Evolutionary conservation across 2,329 filamentous ascomycete species (phyloP).

Genomic region (Penicillium frequentans): DNA sequence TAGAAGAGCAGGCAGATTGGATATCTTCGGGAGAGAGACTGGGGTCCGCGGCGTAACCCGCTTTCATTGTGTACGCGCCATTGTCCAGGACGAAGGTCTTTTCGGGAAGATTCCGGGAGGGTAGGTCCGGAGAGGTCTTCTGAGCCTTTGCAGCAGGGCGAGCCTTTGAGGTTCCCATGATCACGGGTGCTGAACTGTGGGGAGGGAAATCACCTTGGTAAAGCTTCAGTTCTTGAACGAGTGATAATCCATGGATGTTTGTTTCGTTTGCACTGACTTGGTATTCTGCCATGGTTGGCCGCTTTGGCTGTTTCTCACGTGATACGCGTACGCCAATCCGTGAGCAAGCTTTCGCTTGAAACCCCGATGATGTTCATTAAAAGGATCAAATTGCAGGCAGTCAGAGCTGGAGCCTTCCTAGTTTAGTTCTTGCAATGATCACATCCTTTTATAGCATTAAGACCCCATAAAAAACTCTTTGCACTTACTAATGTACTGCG

Average conservation of each 20-base stretch:
- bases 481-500: too few relatives aligned
- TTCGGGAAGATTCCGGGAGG: constrained; percentile 51
- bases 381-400: too few relatives aligned
- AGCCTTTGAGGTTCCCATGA: constrained; percentile 36
- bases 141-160: constrained; percentile 53
- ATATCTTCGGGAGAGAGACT: constrained; percentile 34
- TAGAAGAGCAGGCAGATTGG: constrained; percentile 58
- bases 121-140: constrained; percentile 39
- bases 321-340: neutral
- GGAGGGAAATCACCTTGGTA: neutral
- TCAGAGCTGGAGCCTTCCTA: too few relatives aligned
- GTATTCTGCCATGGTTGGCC: neutral
- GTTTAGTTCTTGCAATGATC: too few relatives aligned
- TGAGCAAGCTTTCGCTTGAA: too few relatives aligned
- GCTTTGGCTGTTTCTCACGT: neutral
- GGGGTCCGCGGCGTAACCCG: constrained; percentile 65
- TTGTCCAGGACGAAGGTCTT: constrained; percentile 89
- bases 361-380: too few relatives aligned
- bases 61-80: constrained; percentile 88
- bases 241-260: neutral
- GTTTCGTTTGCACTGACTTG: neutral
- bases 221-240: neutral
- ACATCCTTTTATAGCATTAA: too few relatives aligned
- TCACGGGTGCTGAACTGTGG: constrained; percentile 8
- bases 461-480: too few relatives aligned